A percentile compares a stretch with the other conserved stretches of the same genome.
Conservation (phyloP, 2,329 filamentous ascomycete genomes). For the Graphium sp. region DNA sequence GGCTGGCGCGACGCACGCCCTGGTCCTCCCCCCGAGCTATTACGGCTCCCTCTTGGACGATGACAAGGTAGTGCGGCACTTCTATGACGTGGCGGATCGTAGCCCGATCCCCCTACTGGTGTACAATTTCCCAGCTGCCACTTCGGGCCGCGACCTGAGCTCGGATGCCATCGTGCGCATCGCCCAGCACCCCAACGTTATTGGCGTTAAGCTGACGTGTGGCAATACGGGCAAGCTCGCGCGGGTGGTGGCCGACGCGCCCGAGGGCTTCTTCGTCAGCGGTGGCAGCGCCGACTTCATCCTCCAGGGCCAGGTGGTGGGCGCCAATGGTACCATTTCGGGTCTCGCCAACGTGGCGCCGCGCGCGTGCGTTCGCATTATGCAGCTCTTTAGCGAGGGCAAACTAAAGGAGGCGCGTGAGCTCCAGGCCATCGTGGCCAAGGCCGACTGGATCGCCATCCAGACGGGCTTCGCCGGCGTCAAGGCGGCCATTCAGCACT, state of each 20-base stretch:
- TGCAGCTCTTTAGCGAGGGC: conserved; percentile 15
- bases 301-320: conserved; percentile 19
- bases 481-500: conserved; percentile 25
- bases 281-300: conserved; percentile 25
- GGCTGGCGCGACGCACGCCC: conserved; percentile 56
- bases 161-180: conserved; percentile 39
- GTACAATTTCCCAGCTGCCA: conserved; percentile 47
- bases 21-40: conserved; percentile 63
- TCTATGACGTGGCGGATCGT: conserved; percentile 40
- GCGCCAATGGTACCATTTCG: conserved; percentile 22
- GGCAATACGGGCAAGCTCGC: conserved; percentile 46
- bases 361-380: conserved; percentile 16
- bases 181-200: conserved; percentile 36
- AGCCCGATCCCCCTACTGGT: conserved; percentile 43
- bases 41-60: conserved; percentile 51
- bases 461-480: conserved; percentile 29
- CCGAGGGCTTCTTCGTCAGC: conserved; percentile 18
- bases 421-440: conserved; percentile 23
- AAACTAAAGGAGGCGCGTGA: conserved; percentile 15
- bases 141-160: conserved; percentile 36
- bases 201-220: conserved; percentile 46
- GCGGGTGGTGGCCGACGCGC: conserved; percentile 22
- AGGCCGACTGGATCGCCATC: conserved; percentile 27
- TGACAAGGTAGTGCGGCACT: conserved; percentile 32
- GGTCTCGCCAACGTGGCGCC: conserved; percentile 21